These are phyloP conservation scores for Neonectria magnoliae DNA, from an alignment of 2,329 filamentous ascomycete genomes.

Conservation along the genomic window DNA sequence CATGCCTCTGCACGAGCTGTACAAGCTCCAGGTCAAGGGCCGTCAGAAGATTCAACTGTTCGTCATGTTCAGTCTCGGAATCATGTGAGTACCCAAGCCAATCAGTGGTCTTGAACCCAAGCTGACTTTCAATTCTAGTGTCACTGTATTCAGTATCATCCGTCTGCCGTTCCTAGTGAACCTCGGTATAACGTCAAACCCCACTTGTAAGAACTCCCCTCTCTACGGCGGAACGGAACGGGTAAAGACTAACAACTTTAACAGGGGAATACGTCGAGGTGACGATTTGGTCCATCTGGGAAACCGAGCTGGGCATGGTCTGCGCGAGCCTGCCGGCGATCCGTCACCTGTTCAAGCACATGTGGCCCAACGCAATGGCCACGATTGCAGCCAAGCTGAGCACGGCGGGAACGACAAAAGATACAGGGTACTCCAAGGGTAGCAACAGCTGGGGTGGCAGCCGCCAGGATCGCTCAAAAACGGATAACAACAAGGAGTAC, in stretches of 20 bases:
- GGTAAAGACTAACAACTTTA: neutral
- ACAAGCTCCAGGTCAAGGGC: slow-evolving; percentile 28
- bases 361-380: slow-evolving; percentile 35
- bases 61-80: slow-evolving; percentile 33
- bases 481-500: slow-evolving; percentile 31
- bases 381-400: slow-evolving; percentile 33
- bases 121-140: slow-evolving; percentile 15
- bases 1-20: slow-evolving; percentile 29
- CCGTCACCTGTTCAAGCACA: slow-evolving; percentile 34
- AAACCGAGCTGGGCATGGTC: slow-evolving; percentile 35
- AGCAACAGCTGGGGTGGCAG: slow-evolving; percentile 30
- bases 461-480: slow-evolving; percentile 28
- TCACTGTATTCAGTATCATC: slow-evolving; percentile 33
- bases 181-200: slow-evolving; percentile 29
- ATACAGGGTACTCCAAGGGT: slow-evolving; percentile 18
- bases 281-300: slow-evolving; percentile 37
- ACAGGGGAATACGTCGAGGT: slow-evolving; percentile 31
- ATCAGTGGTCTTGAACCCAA: rapidly evolving
- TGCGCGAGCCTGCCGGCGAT: slow-evolving; percentile 35
- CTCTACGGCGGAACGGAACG: too few relatives aligned
- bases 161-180: slow-evolving; percentile 29
- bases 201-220: slow-evolving; percentile 23
- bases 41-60: slow-evolving; percentile 32
- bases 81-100: slow-evolving; percentile 4
- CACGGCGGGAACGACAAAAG: slow-evolving; percentile 20